Evolutionary conservation across 2,329 filamentous ascomycete species (phyloP), one percentile per base, ranked within the genome.

Genomic region (Cladophialophora immunda): DNA sequence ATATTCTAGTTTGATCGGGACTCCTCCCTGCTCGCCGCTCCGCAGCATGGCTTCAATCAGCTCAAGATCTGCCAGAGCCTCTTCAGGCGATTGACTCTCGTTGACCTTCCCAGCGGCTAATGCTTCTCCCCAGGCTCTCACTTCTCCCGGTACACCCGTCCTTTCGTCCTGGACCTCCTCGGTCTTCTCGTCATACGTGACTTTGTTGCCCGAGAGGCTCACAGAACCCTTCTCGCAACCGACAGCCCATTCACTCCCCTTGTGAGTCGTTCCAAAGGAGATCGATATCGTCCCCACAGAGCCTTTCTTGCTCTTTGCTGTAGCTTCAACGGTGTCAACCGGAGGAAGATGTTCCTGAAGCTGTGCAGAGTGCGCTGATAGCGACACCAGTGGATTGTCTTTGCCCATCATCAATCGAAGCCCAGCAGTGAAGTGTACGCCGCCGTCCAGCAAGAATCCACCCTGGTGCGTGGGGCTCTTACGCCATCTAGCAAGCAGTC

Each of bases 381-480:
- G 73, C 25, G 75, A 77, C 2, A 79, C 76, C 41, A 82, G 75
- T 1, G 79, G 78, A 53, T 83, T 80, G 5, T 79, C 73, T 1
- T 76, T 66, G 47, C 83, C 78, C 4, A 88, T 75, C 64, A 88
- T 72, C 47, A 84, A 69, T 25, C 86, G 78, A 41, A 85, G 79
- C 2, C 77, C 84, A 29, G 86, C 86, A 34, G 85, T 75, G 65
- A 83, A 83, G 70, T 88, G 86, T 17, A 88, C 82, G 2, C 86
- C 86, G 2, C 83, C 86, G 65, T 89, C 86, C 1, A 89, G 80
- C 54, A 89, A 70, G 68, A 88, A 88, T 0, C 86, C 86, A 22
- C 86, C 86, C 72, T 88, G 85, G 71, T 87, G 83, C 34, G 80
- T 79, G 0, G 86, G 85, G 17, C 72, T 80, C 74, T 87, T 86